These are phyloP conservation scores for Zanthoxylum bungeanum DNA, from an alignment of 345 rosid species.

Conservation along the genomic window DNA sequence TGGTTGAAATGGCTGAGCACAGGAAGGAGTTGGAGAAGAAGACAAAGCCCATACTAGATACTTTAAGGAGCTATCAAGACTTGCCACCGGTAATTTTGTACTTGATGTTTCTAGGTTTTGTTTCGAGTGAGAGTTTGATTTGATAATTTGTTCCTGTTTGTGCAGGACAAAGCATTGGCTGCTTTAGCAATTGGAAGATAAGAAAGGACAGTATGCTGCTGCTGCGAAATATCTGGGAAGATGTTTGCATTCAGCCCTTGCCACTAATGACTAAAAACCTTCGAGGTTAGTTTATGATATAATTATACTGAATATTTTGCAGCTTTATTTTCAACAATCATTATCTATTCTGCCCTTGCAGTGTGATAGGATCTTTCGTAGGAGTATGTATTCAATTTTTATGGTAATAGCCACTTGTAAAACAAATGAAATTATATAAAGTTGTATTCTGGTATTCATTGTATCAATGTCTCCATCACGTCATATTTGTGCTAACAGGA, in stretches of 20 bases:
- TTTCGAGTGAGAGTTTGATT: not conserved
- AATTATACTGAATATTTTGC: not conserved
- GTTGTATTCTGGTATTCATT: too few species aligned
- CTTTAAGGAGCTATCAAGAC: conserved; percentile 94
- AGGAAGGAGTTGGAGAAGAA: conserved; percentile 80
- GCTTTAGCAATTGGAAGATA: conserved; percentile 93
- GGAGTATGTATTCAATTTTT: too few species aligned
- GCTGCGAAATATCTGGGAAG: conserved; percentile 92
- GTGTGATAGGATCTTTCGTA: too few species aligned
- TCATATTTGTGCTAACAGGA: too few species aligned
- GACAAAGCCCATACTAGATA: conserved; percentile 88
- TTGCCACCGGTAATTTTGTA: conserved; percentile 73
- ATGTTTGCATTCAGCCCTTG: conserved; percentile 83
- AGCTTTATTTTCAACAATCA: too few species aligned
- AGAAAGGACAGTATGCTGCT: conserved; percentile 81
- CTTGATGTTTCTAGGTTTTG: not conserved
- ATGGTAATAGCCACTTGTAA: too few species aligned
- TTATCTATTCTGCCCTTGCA: too few species aligned
- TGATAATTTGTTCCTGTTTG: not conserved
- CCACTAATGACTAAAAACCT: conserved; percentile 33
- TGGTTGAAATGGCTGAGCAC: conserved; percentile 90
- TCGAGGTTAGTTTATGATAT: not conserved
- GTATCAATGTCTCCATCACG: too few species aligned
- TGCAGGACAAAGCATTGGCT: conserved; percentile 92
- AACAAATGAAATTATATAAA: too few species aligned